These are phyloP conservation scores for Fomitopsis serialis DNA, from an alignment of 768 basidiomycete genomes.

Conservation along the genomic window DNA sequence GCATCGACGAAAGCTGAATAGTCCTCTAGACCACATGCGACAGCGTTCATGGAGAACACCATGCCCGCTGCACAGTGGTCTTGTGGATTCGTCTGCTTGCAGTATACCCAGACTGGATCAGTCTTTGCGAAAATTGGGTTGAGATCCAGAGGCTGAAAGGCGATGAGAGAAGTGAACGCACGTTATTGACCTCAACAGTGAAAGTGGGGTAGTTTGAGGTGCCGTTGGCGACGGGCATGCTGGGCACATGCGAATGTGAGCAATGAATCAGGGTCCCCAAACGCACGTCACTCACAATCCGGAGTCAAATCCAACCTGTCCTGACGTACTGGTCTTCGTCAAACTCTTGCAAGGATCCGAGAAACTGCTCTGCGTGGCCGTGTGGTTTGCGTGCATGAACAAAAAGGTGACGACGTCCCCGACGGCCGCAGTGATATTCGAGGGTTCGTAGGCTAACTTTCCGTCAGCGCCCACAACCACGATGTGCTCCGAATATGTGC, in stretches of 20 bases:
- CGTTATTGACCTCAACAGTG: constrained; percentile 49
- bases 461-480: constrained; percentile 24
- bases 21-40: constrained; percentile 42
- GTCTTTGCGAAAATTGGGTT: constrained; percentile 27
- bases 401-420: constrained; percentile 37
- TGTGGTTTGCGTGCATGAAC: constrained; percentile 36
- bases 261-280: too few relatives aligned
- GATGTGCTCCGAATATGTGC: constrained; percentile 27
- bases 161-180: constrained; percentile 18
- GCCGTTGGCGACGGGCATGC: constrained; percentile 43
- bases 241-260: constrained; percentile 6
- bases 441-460: constrained; percentile 24
- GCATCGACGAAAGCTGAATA: constrained; percentile 45
- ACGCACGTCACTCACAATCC: constrained; percentile 26
- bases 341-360: constrained; percentile 32
- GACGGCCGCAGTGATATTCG: constrained; percentile 29
- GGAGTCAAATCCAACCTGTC: constrained; percentile 35
- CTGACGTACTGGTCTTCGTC: constrained; percentile 37
- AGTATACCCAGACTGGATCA: constrained; percentile 52
- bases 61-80: constrained; percentile 53
- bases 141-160: neutral
- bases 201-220: constrained; percentile 46
- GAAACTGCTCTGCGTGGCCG: constrained; percentile 32
- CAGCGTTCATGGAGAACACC: constrained; percentile 55
- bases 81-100: constrained; percentile 43